Percentiles rank a stretch among this genome's conserved stretches.
Evolutionary conservation across 805 yeast species (phyloP).

Genomic region (Yamadazyma philogaea): DNA sequence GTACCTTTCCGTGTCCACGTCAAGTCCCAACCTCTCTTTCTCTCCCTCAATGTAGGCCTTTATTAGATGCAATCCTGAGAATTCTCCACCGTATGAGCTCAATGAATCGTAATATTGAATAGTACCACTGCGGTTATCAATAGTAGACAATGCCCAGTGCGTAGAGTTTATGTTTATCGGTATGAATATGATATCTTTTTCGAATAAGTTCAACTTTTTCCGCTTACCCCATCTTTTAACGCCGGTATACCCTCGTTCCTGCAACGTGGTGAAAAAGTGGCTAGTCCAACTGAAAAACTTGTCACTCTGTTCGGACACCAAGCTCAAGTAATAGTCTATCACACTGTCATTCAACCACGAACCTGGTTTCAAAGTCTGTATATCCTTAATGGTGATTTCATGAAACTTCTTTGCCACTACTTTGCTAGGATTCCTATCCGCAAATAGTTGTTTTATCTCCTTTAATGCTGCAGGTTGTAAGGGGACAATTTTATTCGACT

Average conservation of each 20-base stretch:
- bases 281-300: slow-evolving; percentile 75
- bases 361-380: slow-evolving; percentile 65
- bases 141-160: slow-evolving; percentile 89
- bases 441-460: slow-evolving; percentile 15
- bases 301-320: slow-evolving; percentile 42
- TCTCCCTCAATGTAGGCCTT: slow-evolving; percentile 66
- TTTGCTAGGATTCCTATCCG: slow-evolving; percentile 4
- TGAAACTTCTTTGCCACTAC: slow-evolving; percentile 16
- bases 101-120: slow-evolving; percentile 81
- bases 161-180: slow-evolving; percentile 83
- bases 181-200: slow-evolving; percentile 63
- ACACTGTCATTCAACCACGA: slow-evolving; percentile 90
- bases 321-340: slow-evolving; percentile 73
- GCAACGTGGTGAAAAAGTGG: slow-evolving; percentile 76
- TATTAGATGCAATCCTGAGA: slow-evolving; percentile 42
- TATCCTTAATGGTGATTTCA: slow-evolving; percentile 63
- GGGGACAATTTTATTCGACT: slow-evolving; percentile 12
- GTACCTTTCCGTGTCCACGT: slow-evolving; percentile 21
- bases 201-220: slow-evolving; percentile 45
- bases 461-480: slow-evolving; percentile 12
- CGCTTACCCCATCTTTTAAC: slow-evolving; percentile 29
- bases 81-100: slow-evolving; percentile 30
- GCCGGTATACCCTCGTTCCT: slow-evolving; percentile 66
- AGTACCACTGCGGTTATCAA: slow-evolving; percentile 57
- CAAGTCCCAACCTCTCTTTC: slow-evolving; percentile 46